Evolutionary conservation across 2,329 filamentous ascomycete species (phyloP), one percentile per base, ranked within the genome.

Genomic region (Fusarium tjaetaba): DNA sequence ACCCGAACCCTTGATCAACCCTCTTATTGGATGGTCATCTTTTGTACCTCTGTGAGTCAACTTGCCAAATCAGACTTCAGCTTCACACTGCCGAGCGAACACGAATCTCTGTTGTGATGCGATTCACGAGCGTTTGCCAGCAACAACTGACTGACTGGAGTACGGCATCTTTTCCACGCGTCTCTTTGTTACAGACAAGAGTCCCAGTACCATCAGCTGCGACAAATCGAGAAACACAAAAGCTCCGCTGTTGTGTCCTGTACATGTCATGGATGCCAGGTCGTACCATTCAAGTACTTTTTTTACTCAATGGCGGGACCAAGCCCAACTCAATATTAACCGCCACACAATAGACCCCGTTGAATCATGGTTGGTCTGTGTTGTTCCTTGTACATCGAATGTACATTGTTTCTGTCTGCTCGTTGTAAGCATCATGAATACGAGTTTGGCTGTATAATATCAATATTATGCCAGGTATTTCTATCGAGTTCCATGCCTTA

Each of bases 291-390:
- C 53, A 53, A 65, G 62, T 68, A 61, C 57, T 41, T 46, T 24
- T 53, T 62, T 66, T 46, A 48, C 24, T 55, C 61, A 62, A 55
- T 68, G 70, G 64, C 41, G 58, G 61, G 53, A 72, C 65, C 45
- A 59, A 51, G 42, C 38, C 68, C 71, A 68, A 59, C 51, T 71
- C 42, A 42, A 66, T 65, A 34, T 38, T 62, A 70, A 72, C 73
- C 71, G 66, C 75, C 75, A 77, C 75, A 63, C 69, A 68, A 70
- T 71, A 61, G 62, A 43, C 64, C 75, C 65, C 69, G 73, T 77
- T 76, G 66, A 57, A 52, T 53, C 36, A 71, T 72, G 71, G 71
- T 77, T 73, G 71, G 73, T 36, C 55, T 74, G 63, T 65, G 61
- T 70, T 41, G 60, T 64, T 63, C 55, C 58, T 46, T 62, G 45